Evolutionary conservation across 164 flowering plant genomes (phyloP), one percentile per base, ranked within the genome.

Genomic region (Chimonanthus salicifolius): DNA sequence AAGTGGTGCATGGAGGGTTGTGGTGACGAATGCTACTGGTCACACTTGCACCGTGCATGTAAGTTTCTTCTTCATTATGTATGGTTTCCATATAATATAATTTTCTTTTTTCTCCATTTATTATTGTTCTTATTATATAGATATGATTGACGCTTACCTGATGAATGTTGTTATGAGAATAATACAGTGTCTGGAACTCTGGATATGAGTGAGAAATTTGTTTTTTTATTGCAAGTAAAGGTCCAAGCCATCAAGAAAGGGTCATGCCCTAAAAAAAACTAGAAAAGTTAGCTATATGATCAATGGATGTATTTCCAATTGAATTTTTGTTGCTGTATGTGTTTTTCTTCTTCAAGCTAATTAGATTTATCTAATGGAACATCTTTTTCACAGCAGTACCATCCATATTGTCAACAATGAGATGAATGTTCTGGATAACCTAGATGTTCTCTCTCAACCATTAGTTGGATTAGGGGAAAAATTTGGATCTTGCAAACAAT

Each of bases 41-140:
- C 98, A 92, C 69, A 96, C 99, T 75, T 92, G 97, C 82, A 81
- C 90, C 51, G 90, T 90, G 62, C 90, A 96, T 88, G 99, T 96
- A 86, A 88, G 98, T 84, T 15, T 67, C 3, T 20, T 49, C 45
- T 73, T 47, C 54, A 43, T 64, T 49, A 49, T 47, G 5, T 47
- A 66, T 66, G 47, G 47, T 33, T 33, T 63, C 9, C 11, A 18
- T 63, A 54, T 54, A 54, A 10, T 54, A 54, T 33, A 33, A 0
- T 33, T 33, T 33, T 33, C 1, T 33, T 33, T 33, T 33, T 0
- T 33, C 1, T 33, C 33, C 33, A 33, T 33, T 33, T 33, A 33
- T 33, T 33, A 33, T 33, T 33, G 33, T 33, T 33, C 33, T 33
- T 33, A 33, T 33, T 33, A 33, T 33, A 33, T 33, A 33, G 33